Base-by-base conservation (phyloP, 495 filamentous ascomycete genomes). In the Thozetella sp. region DNA sequence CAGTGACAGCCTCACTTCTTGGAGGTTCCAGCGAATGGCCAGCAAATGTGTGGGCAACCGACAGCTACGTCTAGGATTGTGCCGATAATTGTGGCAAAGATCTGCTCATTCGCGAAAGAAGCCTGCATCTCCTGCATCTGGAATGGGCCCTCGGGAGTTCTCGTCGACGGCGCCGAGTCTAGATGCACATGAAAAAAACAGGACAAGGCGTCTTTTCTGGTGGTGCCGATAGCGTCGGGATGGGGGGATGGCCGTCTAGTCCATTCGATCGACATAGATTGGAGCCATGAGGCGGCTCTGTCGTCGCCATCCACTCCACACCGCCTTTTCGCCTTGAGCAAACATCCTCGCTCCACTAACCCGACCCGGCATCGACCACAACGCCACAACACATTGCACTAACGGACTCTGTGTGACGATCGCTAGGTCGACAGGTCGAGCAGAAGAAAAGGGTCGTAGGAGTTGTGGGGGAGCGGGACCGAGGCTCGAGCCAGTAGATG, bases 311-410 rank as follows among this genome's bases (percentile, higher is more conserved):
- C 54, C 46, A 22, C 43, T 48, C 40, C 46, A 43, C 56, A 58
- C 56, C 56, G 56, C 56, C 56, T 58, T 58, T 58, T 58, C 12
- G 25, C 20, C 37, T n/a, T 26, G 51, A 37, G 56, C 43, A 48
- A 2, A 34, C 10, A 25, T 53, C 9, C 43, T 48, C 43, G 43
- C 43, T 20, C 43, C 43, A 20, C 10, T 48, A 48, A n/a, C 43
- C 43, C 9, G 10, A n/a, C 11, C 43, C 9, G 20, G n/a, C 43
- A 48, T 6, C 17, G 30, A 37, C 9, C 20, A 19, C 27, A 20
- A 25, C 22, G 12, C 37, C 22, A 45, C 54, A 43, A 10, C 46
- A 12, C 56, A 15, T 11, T 48, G 43, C 43, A 20, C 43, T 48
- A 48, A 48, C 20, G 43, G 4, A 10, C n/a, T n/a, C 43, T 10